Base-by-base conservation (phyloP, 2,329 filamentous ascomycete genomes). In the Trichoderma aggressivum region DNA sequence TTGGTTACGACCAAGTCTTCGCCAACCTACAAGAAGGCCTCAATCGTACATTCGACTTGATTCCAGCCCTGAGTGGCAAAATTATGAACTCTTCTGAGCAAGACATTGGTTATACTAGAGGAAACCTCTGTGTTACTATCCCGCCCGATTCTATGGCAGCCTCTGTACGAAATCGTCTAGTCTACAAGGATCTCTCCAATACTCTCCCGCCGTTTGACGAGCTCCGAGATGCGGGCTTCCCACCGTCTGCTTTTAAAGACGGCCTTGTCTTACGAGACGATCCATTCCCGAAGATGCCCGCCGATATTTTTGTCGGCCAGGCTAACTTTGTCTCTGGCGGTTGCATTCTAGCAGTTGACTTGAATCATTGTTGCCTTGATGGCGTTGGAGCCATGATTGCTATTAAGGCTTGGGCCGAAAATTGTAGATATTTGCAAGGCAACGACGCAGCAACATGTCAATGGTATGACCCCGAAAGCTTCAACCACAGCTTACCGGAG, bases 21-120 rank as follows among this genome's bases (percentile, higher is more conserved):
- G 67, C 64, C 0, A 76, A 75, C 16, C 70, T 83, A 7, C 80
- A 81, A 61, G 71, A 75, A 3, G 81, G 81, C 2, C 78, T 83
- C 5, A 74, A 74, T 16, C 77, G 77, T 26, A 79, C 80, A 3
- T 74, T 83, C 3, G 74, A 79, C 1, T 70, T 82, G 66, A 80
- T 83, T 14, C 80, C 81, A 6, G 79, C 75, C 18, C 77, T 83
- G 0, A 75, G 75, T 0, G 81, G 81, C n/a, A 79, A 77, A 43
- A 75, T 83, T 62, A 81, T 81, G 72, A 53, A 71, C 39, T 71
- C 72, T 18, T 77, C 76, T 0, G 75, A 75, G 50, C 74, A 77
- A 3, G 76, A 78, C 39, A 74, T 77, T 34, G 76, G 75, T 8
- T 76, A 76, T 59, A 73, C 47, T 6, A 73, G 74, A 28, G 75